Evolutionary conservation across 371 early-diverging fungal species (phyloP), one percentile per base, ranked within the genome.

Genomic region (Gilbertella persicaria): DNA sequence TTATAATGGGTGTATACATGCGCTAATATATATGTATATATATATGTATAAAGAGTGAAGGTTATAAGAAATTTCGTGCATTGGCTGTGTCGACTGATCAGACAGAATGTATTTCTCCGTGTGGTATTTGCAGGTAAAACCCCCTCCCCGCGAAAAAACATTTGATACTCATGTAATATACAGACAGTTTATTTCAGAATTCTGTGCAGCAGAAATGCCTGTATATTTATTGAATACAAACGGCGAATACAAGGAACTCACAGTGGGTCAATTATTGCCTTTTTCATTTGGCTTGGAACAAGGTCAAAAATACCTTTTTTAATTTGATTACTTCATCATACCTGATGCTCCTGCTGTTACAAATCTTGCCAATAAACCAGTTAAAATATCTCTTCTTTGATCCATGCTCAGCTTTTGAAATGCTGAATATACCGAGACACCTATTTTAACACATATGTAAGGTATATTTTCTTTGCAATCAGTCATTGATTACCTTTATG

Each of bases 171-270:
- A n/a, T n/a, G n/a, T n/a, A n/a, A n/a, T n/a, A n/a, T n/a, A n/a
- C n/a, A 83, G 84, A 66, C 91, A 93, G 82, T 89, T 89, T 58
- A 81, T 93, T 73, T 79, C 82, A 23, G 91, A 93, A 69, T 91
- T 88, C 61, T 87, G 83, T 29, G 50, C 66, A 25, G 75, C 75
- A 43, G 69, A 79, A 20, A 53, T 85, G 44, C 73, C 79, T 19
- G 84, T 90, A 25, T 79, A 72, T 50, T 62, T 82, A n/a, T 47
- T 82, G 53, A 88, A 82, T 38, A 59, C 62, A 36, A 69, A 78
- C 17, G 80, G 87, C 37, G 75, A 78, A 28, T 62, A 67, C 50
- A 63, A 74, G 52, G 56, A 62, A 23, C 60, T 72, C 14, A 71
- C 66, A 2, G 60, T 91, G 39, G 67, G 61, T 1, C 83, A 88